Evolutionary conservation across 2,329 filamentous ascomycete species (phyloP).

Genomic region (Aspergillus fructus): DNA sequence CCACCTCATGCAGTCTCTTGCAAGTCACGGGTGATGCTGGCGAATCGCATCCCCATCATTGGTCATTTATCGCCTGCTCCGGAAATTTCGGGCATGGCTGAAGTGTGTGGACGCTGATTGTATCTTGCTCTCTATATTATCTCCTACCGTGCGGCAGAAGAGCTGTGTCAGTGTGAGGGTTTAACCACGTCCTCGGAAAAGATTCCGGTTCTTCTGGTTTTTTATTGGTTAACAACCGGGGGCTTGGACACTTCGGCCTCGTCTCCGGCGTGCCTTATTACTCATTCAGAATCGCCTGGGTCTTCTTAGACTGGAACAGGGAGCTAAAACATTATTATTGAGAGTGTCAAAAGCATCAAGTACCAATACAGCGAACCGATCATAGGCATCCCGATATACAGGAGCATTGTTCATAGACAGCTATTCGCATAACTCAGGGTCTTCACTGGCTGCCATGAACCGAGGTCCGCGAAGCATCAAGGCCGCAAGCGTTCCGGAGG

Average conservation of each 20-base stretch:
- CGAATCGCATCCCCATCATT: slow-evolving; percentile 9
- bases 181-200: slow-evolving; percentile 1
- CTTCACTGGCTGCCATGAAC: not conserved
- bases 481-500: not conserved
- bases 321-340: not conserved
- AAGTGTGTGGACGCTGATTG: not conserved
- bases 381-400: not conserved
- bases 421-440: not conserved
- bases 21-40: not conserved
- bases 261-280: not conserved
- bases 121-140: not conserved
- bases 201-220: not conserved
- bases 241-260: not conserved
- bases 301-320: not conserved
- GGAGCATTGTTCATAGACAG: not conserved
- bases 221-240: slow-evolving; percentile 1
- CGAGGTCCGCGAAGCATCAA: slow-evolving; percentile 1
- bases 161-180: not conserved
- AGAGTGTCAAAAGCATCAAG: not conserved
- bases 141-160: not conserved
- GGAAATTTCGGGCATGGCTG: not conserved
- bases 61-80: slow-evolving; percentile 2
- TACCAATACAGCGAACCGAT: not conserved
- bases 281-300: slow-evolving; percentile 6
- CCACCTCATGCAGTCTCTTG: slow-evolving; percentile 9